phyloP scores from a whole-genome alignment of 306 rosid species.

The Corylus avellana region DNA sequence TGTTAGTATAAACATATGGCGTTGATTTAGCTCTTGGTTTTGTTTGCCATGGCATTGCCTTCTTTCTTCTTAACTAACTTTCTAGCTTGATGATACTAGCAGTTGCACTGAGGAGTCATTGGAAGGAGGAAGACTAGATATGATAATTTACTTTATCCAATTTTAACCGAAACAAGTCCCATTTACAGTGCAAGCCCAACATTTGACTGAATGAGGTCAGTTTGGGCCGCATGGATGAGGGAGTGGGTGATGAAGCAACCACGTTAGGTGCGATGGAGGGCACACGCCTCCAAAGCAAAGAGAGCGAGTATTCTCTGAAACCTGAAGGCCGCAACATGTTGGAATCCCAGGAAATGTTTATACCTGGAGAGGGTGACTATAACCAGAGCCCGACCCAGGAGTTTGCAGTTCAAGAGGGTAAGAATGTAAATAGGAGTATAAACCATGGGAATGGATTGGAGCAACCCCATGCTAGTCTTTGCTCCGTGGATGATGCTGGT shows the following conservation, averaged over 20 bases:
- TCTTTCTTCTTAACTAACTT: neutral
- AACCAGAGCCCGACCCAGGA: conserved; percentile 36
- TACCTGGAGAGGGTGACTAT: conserved; percentile 39
- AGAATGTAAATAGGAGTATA: conserved; percentile 33
- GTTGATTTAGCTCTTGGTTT: neutral
- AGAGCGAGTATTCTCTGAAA: conserved; percentile 39
- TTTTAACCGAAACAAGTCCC: conserved; percentile 23
- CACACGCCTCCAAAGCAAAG: conserved; percentile 53
- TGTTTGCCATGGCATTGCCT: neutral
- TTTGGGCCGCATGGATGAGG: conserved; percentile 59
- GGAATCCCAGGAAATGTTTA: conserved; percentile 45
- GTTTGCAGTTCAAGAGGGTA: conserved; percentile 44
- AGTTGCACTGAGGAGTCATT: neutral
- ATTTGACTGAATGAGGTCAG: conserved; percentile 37
- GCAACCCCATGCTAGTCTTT: conserved; percentile 29
- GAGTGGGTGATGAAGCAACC: conserved; percentile 51
- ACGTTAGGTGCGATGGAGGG: conserved; percentile 47
- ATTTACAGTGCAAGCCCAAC: conserved; percentile 20
- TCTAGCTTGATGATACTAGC: neutral
- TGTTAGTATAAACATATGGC: neutral
- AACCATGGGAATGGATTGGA: conserved; percentile 42
- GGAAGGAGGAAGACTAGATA: neutral
- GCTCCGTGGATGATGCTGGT: conserved; percentile 40
- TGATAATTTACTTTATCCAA: conserved; percentile 19
- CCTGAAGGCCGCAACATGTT: conserved; percentile 36